Conservation (phyloP, 306 rosid species). For the Cicer judaicum region DNA sequence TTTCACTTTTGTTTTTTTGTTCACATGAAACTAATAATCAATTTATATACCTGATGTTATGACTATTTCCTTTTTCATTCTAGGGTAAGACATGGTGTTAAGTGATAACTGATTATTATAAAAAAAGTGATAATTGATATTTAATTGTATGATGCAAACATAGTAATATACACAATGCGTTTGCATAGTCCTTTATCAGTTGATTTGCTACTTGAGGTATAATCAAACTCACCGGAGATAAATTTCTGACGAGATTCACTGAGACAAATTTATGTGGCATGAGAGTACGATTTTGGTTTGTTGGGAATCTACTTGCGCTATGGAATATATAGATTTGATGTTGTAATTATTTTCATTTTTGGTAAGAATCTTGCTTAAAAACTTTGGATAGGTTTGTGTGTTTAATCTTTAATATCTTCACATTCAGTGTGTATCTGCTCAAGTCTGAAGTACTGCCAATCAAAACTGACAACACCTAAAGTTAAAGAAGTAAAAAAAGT, state of each 20-base stretch:
- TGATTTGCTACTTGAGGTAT: slow-evolving; percentile 16
- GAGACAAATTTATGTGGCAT: slow-evolving; percentile 4
- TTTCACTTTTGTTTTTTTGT: slow-evolving; percentile 21
- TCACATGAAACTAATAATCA: slow-evolving; percentile 12
- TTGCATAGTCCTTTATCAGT: slow-evolving; percentile 1
- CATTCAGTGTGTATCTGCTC: slow-evolving; percentile 12
- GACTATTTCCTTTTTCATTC: slow-evolving; percentile 13
- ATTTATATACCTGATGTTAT: slow-evolving; percentile 2
- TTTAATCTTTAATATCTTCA: slow-evolving; percentile 23
- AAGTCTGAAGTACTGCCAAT: background rate
- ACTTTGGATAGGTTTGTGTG: background rate
- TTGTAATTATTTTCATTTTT: slow-evolving; percentile 27
- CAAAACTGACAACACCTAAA: slow-evolving; percentile 14
- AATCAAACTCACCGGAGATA: slow-evolving; percentile 1
- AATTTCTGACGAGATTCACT: slow-evolving; percentile 17
- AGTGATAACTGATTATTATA: background rate
- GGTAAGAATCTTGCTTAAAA: slow-evolving; percentile 20
- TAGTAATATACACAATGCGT: background rate
- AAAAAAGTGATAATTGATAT: background rate
- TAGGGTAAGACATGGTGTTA: background rate
- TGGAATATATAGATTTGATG: slow-evolving; percentile 11
- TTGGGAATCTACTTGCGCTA: slow-evolving; percentile 21
- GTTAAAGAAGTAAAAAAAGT: slow-evolving; percentile 18
- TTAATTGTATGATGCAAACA: slow-evolving; percentile 3
- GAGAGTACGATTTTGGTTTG: slow-evolving; percentile 1